Conservation (phyloP, 192 early-diverging fungal species). For the Rhizophagus prolifer region DNA sequence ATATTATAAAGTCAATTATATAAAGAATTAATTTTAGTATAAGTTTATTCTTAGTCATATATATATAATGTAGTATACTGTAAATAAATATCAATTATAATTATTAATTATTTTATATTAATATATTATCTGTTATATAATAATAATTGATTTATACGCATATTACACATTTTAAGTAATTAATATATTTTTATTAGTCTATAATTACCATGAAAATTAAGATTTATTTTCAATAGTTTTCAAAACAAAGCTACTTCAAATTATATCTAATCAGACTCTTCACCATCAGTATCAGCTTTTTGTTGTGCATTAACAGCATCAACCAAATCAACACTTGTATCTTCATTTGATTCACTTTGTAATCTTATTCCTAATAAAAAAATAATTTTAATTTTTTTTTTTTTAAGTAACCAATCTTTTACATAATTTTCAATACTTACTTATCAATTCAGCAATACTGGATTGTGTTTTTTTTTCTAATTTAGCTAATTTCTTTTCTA, state of each 20-base stretch:
- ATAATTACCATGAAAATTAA: too few species aligned
- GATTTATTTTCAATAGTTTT: too few species aligned
- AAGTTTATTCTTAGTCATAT: too few species aligned
- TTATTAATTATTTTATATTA: too few species aligned
- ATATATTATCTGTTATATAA: too few species aligned
- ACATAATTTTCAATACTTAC: conserved; percentile 41
- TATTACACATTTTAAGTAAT: too few species aligned
- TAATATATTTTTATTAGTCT: too few species aligned
- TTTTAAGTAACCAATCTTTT: not conserved
- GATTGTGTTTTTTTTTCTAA: conserved; percentile 70
- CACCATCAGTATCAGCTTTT: conserved; percentile 12
- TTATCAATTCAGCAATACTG: conserved; percentile 76
- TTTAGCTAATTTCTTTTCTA: conserved; percentile 72
- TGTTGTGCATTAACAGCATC: conserved; percentile 36
- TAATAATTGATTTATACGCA: too few species aligned
- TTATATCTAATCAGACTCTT: conserved; percentile 16
- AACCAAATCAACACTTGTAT: conserved; percentile 30
- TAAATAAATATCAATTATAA: too few species aligned
- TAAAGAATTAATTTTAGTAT: too few species aligned
- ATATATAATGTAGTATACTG: too few species aligned
- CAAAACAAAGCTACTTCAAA: not conserved
- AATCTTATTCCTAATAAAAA: conserved; percentile 32
- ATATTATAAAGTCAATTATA: too few species aligned
- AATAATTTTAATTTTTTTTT: not conserved
- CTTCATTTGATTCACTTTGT: conserved; percentile 23